Percentiles rank a stretch among this genome's conserved stretches.
phyloP scores from a whole-genome alignment of 2,329 filamentous ascomycete species.

The Penicillium sp. region DNA sequence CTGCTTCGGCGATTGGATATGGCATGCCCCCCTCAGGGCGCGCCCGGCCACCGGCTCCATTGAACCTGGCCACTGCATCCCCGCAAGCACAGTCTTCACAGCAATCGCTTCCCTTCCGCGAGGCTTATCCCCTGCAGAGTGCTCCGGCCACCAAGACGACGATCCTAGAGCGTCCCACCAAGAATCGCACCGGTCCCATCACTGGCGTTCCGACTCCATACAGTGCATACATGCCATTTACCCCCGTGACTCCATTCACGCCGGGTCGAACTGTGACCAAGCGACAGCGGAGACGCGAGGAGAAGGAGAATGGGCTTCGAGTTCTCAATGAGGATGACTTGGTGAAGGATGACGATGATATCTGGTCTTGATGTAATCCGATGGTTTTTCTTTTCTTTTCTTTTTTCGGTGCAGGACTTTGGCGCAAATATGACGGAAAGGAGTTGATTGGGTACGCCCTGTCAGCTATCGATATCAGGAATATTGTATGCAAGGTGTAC shows the following conservation, averaged over 20 bases:
- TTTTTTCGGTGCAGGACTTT: background rate
- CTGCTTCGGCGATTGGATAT: constrained; percentile 11
- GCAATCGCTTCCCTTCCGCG: constrained; percentile 49
- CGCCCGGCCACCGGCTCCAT: constrained; percentile 34
- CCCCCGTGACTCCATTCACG: constrained; percentile 54
- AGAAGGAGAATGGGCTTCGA: constrained; percentile 47
- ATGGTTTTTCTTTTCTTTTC: background rate
- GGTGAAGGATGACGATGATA: constrained; percentile 40
- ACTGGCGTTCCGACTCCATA: constrained; percentile 56
- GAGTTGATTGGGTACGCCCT: background rate
- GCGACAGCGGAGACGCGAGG: constrained; percentile 47
- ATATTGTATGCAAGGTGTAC: background rate
- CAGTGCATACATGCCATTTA: constrained; percentile 56
- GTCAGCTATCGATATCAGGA: background rate
- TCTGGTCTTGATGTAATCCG: background rate
- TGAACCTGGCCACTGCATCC: constrained; percentile 36
- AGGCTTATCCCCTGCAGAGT: constrained; percentile 47
- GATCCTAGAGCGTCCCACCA: constrained; percentile 49
- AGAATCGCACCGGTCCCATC: constrained; percentile 43
- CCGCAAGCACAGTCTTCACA: constrained; percentile 15
- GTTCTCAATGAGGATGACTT: constrained; percentile 53
- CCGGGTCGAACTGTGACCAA: constrained; percentile 51
- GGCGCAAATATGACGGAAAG: background rate
- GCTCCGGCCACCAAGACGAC: constrained; percentile 55
- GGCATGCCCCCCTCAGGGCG: constrained; percentile 20